These are phyloP conservation scores for Fusarium sambucinum DNA, from an alignment of 2,329 filamentous ascomycete genomes.

Conservation along the genomic window DNA sequence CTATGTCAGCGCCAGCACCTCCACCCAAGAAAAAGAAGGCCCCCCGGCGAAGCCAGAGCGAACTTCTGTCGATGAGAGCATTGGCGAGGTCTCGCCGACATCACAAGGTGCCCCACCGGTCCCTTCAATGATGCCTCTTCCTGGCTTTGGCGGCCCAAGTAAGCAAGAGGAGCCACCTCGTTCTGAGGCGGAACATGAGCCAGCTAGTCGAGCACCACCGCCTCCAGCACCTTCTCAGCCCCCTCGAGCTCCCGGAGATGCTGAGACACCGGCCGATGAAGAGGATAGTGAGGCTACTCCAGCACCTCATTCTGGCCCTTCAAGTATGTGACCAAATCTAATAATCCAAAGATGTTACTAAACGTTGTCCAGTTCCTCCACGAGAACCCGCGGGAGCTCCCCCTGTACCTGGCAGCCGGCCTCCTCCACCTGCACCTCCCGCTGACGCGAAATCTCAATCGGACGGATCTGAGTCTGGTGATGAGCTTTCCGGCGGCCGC, in stretches of 20 bases:
- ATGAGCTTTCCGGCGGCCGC: constrained; percentile 76
- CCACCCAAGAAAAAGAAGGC: constrained; percentile 67
- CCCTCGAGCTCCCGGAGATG: constrained; percentile 33
- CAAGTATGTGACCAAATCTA: constrained; percentile 33
- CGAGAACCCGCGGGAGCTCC: constrained; percentile 54
- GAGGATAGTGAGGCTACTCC: constrained; percentile 55
- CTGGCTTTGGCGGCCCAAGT: constrained; percentile 75
- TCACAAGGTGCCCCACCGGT: constrained; percentile 64
- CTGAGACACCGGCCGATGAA: constrained; percentile 47
- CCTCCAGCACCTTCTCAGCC: constrained; percentile 49
- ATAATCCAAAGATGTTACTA: constrained; percentile 34
- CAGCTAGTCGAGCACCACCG: constrained; percentile 46
- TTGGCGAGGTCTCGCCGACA: constrained; percentile 59
- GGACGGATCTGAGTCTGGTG: constrained; percentile 87
- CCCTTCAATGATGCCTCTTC: constrained; percentile 73
- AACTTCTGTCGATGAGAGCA: constrained; percentile 57
- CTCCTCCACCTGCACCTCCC: constrained; percentile 63
- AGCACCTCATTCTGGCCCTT: constrained; percentile 45
- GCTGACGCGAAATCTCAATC: constrained; percentile 72
- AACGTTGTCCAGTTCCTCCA: constrained; percentile 49
- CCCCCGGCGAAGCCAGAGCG: constrained; percentile 55
- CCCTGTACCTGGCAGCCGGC: constrained; percentile 65
- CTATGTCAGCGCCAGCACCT: constrained; percentile 72
- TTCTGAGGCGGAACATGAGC: constrained; percentile 51
- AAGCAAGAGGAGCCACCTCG: constrained; percentile 60